Conservation (phyloP, 2,329 filamentous ascomycete species). For the Coniochaeta pulveracea region DNA sequence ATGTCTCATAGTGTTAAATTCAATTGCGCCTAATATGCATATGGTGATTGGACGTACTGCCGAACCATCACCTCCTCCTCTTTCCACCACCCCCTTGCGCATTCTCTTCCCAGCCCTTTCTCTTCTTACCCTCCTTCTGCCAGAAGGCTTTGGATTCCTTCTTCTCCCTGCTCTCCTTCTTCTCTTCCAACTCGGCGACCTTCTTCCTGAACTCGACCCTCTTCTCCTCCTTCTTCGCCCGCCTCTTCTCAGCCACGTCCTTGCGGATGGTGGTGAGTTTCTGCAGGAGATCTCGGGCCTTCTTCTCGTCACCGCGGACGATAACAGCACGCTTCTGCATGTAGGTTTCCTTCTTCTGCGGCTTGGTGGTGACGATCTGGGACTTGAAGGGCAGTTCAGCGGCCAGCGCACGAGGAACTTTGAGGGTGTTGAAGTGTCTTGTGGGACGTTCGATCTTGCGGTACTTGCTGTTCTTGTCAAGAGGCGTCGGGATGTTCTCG, state of each 20-base stretch:
- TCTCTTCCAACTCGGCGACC: slow-evolving; percentile 72
- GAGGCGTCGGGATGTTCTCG: slow-evolving; percentile 63
- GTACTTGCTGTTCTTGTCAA: slow-evolving; percentile 78
- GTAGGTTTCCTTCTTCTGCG: slow-evolving; percentile 74
- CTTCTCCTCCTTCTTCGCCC: slow-evolving; percentile 80
- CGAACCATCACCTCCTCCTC: slow-evolving; percentile 18
- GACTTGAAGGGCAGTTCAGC: slow-evolving; percentile 84
- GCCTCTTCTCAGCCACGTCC: slow-evolving; percentile 76
- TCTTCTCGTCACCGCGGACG: slow-evolving; percentile 74
- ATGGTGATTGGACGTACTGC: no score
- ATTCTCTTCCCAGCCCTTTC: slow-evolving; percentile 30
- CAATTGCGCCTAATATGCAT: no score
- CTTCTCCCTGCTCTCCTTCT: slow-evolving; percentile 78
- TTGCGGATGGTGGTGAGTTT: slow-evolving; percentile 85
- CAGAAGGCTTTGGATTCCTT: slow-evolving; percentile 88
- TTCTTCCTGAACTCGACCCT: slow-evolving; percentile 71
- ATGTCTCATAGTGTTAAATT: no score
- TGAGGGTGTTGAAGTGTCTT: slow-evolving; percentile 69
- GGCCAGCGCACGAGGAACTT: slow-evolving; percentile 68
- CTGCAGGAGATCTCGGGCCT: slow-evolving; percentile 79
- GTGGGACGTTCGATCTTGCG: slow-evolving; percentile 52
- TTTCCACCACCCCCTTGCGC: slow-evolving; percentile 26
- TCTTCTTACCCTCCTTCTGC: slow-evolving; percentile 74
- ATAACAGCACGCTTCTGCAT: slow-evolving; percentile 94
- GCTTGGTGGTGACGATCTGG: slow-evolving; percentile 73